Evolutionary conservation across 805 yeast genomes (phyloP), one percentile per base, ranked within the genome.

Genomic region (Komagataella pseudopastoris): DNA sequence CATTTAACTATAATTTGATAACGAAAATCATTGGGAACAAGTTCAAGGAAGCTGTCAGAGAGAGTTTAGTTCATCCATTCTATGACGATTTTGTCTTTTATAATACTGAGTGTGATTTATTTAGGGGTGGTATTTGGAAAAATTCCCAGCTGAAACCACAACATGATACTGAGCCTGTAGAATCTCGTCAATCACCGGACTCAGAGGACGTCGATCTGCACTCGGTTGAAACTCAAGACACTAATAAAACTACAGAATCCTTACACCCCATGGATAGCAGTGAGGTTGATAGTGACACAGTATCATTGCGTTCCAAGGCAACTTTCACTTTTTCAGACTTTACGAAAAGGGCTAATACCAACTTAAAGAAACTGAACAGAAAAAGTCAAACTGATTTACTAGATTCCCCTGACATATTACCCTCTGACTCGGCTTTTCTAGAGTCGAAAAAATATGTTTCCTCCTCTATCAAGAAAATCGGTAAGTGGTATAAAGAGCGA

Each of bases 51-150:
- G 85, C 89, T 1, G 72, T 91, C 45, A 79, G 75, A 54, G 93
- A 87, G 39, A 77, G 93, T 6, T 66, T 93, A 49, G 98, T 93
- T 0, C 64, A 78, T 36, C 99, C 99, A 2, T 81, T 74, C 59
- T 85, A 88, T 89, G 98, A 91, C 64, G 98, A 91, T 62, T 64
- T 88, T 45, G 78, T 81, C 0, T 85, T 87, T 60, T 85, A 73
- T 60, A 71, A 78, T 51, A 81, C 96, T 0, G 64, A 67, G 2
- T 73, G 67, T 45, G 95, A 88, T 56, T 65, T 88, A 12, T 93
- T 81, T 63, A 76, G 96, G 56, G 99, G 96, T 50, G 99, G 99
- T 16, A 80, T 91, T 22, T 91, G 98, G 98, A 89, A 84, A 56
- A 71, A 65, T 0, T 59, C 48, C 1, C 60, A 70, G 47, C 57